phyloP scores from a whole-genome alignment of 2,329 filamentous ascomycete genomes.

The Zopfia rhizophila region DNA sequence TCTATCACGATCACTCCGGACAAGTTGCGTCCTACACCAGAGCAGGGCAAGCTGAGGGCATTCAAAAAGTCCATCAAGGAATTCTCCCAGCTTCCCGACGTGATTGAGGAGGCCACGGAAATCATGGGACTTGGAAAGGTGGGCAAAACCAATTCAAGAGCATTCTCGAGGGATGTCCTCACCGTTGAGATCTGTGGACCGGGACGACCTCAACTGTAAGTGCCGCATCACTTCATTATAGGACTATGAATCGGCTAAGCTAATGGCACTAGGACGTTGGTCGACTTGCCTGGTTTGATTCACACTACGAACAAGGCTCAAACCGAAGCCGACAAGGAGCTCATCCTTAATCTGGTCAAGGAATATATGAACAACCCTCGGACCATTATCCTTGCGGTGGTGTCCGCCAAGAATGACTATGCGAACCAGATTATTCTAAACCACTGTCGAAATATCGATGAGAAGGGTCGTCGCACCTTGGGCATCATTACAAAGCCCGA shows the following conservation, averaged over 20 bases:
- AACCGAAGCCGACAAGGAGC: slow-evolving; percentile 33
- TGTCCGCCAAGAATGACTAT: slow-evolving; percentile 50
- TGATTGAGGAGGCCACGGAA: slow-evolving; percentile 65
- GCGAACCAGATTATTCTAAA: slow-evolving; percentile 57
- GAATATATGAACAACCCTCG: slow-evolving; percentile 41
- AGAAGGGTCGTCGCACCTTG: slow-evolving; percentile 59
- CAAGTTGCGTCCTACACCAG: slow-evolving; percentile 34
- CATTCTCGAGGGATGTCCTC: slow-evolving; percentile 56
- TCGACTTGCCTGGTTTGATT: slow-evolving; percentile 61
- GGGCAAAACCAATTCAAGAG: slow-evolving; percentile 26
- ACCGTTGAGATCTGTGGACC: slow-evolving; percentile 57
- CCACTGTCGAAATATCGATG: slow-evolving; percentile 60
- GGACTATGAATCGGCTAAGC: too few species aligned
- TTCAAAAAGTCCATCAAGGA: slow-evolving; percentile 51
- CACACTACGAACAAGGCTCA: slow-evolving; percentile 36
- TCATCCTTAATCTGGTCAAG: slow-evolving; percentile 34
- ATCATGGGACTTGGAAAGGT: slow-evolving; percentile 58
- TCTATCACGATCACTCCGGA: slow-evolving; percentile 52
- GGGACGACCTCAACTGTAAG: slow-evolving; percentile 39
- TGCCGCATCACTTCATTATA: too few species aligned
- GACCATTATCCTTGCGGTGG: slow-evolving; percentile 44
- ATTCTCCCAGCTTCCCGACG: slow-evolving; percentile 55
- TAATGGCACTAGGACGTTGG: slow-evolving; percentile 56
- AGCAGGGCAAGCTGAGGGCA: slow-evolving; percentile 44
- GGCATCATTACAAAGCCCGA: slow-evolving; percentile 70